Evolutionary conservation across 192 early-diverging fungal genomes (phyloP), one percentile per base, ranked within the genome.

Genomic region (Thamnidium elegans): DNA sequence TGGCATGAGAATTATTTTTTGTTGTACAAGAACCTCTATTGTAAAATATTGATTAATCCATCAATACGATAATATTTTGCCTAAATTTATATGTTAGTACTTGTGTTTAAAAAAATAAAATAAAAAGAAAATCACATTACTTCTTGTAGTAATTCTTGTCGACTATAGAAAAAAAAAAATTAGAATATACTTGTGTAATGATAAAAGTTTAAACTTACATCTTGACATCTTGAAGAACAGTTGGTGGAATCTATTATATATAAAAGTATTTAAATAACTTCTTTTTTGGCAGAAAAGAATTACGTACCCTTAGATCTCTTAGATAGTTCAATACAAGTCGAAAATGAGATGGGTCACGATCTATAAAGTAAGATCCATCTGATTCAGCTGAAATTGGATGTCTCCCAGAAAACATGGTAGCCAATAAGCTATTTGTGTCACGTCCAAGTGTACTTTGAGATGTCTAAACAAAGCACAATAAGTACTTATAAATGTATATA

Each of bases 271-370:
- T 26, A 26, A 58, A 43, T 31, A 63, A 11, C 19, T 20, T 26
- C 15, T 6, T 20, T 47, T 34, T 5, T n/a, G 14, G 14, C 34
- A 45, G 21, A 39, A 21, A 30, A 42, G 8, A 8, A 50, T 50
- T 48, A 39, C 32, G 19, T 64, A 65, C 69, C 48, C 69, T 26
- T 20, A 71, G 30, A 44, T 71, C 69, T 30, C 69, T 55, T 11
- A 71, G 43, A 26, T 71, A 71, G 42, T 71, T 71, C 21, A 71
- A 50, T 19, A 71, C 50, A 31, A 71, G 53, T 42, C 69, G 54
- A 59, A 71, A 71, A 45, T 71, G 69, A 4, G 61, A 54, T n/a
- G 63, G 63, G 50, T 71, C 69, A 42, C 69, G 69, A 58, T 71
- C 69, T 30, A 71, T 65, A 44, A 71, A 71, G 43, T 71, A 71